phyloP scores from a whole-genome alignment of 1,139 yeast species.

The Meyerozyma smithsonii region DNA sequence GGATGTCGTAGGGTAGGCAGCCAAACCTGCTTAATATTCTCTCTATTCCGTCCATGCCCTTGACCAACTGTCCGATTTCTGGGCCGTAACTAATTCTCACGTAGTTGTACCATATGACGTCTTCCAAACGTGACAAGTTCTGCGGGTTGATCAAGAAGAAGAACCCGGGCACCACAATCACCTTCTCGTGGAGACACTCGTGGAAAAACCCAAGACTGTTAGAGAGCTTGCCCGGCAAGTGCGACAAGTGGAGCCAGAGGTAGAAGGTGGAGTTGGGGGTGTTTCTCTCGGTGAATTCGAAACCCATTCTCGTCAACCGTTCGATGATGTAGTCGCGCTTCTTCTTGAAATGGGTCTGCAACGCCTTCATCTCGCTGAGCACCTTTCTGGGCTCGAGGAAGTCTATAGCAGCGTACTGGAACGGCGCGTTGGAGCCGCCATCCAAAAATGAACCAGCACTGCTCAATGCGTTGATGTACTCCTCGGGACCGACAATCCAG shows the following conservation, averaged over 20 bases:
- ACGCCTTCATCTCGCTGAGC: slow-evolving; percentile 52
- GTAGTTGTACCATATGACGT: slow-evolving; percentile 60
- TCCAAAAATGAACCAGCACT: slow-evolving; percentile 64
- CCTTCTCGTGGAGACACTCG: slow-evolving; percentile 61
- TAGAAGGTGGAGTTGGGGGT: slow-evolving; percentile 63
- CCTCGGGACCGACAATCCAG: slow-evolving; percentile 67
- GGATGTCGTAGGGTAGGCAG: slow-evolving; percentile 31
- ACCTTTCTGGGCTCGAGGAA: slow-evolving; percentile 53
- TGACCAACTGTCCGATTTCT: slow-evolving; percentile 46
- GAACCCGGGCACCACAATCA: slow-evolving; percentile 64
- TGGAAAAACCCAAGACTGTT: slow-evolving; percentile 66
- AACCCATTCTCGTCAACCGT: slow-evolving; percentile 54
- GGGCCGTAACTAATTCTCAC: slow-evolving; percentile 66
- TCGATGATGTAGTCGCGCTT: slow-evolving; percentile 57
- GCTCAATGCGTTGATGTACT: slow-evolving; percentile 52
- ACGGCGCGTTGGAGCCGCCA: slow-evolving; percentile 64
- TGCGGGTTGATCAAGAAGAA: slow-evolving; percentile 64
- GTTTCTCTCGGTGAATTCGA: slow-evolving; percentile 39
- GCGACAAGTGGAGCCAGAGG: slow-evolving; percentile 58
- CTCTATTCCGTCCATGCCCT: slow-evolving; percentile 68
- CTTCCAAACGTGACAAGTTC: slow-evolving; percentile 56
- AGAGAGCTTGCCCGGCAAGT: slow-evolving; percentile 55
- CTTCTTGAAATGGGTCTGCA: slow-evolving; percentile 56
- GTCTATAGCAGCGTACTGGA: slow-evolving; percentile 60
- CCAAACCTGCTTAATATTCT: slow-evolving; percentile 46